Evolutionary conservation across 148 eudicot species (phyloP).

Genomic region (Camellia granthamiana): DNA sequence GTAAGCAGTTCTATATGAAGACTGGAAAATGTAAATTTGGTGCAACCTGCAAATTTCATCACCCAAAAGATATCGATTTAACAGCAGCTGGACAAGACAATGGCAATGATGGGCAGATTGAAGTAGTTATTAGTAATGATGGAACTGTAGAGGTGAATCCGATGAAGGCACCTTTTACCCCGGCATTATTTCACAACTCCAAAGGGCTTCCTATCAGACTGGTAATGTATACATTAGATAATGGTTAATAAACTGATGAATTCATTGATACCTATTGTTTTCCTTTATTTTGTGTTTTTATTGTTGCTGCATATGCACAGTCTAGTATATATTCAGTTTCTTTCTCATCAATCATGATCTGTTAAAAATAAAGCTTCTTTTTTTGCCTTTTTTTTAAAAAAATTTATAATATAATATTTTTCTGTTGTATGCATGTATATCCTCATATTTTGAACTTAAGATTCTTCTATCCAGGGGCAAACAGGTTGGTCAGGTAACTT

Average conservation of each 20-base stretch:
- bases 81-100: constrained; percentile 45
- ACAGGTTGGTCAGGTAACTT: background rate
- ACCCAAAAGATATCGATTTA: constrained; percentile 70
- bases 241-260: background rate
- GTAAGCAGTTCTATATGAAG: constrained; percentile 25
- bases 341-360: background rate
- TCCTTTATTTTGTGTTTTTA: background rate
- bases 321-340: background rate
- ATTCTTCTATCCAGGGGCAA: background rate
- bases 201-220: constrained; percentile 86
- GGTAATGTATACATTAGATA: constrained; percentile 37
- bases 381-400: too few species aligned
- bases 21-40: constrained; percentile 88
- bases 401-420: background rate
- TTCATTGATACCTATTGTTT: background rate
- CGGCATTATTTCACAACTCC: constrained; percentile 60
- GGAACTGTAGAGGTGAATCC: constrained; percentile 35
- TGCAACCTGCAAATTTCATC: constrained; percentile 81
- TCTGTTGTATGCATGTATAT: background rate
- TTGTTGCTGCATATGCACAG: background rate
- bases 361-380: background rate
- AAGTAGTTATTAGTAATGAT: constrained; percentile 18
- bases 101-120: constrained; percentile 34
- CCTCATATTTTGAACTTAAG: background rate
- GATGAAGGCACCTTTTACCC: constrained; percentile 36